phyloP scores from a whole-genome alignment of 2,329 filamentous ascomycete species.

The Sodiomyces alkalinus region DNA sequence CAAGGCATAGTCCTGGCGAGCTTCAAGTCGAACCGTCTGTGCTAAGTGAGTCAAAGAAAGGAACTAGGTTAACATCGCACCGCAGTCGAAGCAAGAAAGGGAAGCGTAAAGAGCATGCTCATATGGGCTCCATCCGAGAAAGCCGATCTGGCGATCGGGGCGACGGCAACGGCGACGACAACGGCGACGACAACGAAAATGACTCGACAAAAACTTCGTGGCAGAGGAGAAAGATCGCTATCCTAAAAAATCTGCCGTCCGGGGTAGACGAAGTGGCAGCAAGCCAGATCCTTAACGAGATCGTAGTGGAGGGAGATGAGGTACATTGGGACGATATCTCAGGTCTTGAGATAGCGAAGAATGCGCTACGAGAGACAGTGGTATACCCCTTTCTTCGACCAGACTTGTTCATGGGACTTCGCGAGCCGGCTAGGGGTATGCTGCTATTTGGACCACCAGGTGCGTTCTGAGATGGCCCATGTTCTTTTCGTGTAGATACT shows the following conservation, averaged over 20 bases:
- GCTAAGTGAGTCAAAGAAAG: too few species aligned
- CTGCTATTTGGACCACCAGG: slow-evolving; percentile 67
- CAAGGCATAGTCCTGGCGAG: too few species aligned
- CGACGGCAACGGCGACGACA: not conserved
- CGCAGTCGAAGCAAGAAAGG: too few species aligned
- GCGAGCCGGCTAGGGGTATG: slow-evolving; percentile 90
- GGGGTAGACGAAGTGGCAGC: slow-evolving; percentile 73
- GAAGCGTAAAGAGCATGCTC: too few species aligned
- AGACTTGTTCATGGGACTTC: slow-evolving; percentile 87
- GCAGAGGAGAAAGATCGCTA: slow-evolving; percentile 44
- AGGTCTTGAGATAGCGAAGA: slow-evolving; percentile 79
- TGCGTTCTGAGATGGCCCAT: not conserved
- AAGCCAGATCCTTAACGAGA: slow-evolving; percentile 88
- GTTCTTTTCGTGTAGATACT: too few species aligned
- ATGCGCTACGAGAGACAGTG: slow-evolving; percentile 83
- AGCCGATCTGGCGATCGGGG: not conserved
- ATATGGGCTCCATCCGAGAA: too few species aligned
- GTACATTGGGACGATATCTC: slow-evolving; percentile 93
- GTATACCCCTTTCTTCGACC: slow-evolving; percentile 94
- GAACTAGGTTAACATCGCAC: too few species aligned
- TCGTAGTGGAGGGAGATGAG: slow-evolving; percentile 85
- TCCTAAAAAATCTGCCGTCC: slow-evolving; percentile 65
- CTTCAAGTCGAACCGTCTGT: too few species aligned
- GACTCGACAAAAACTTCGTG: slow-evolving; percentile 37
- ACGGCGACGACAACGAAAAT: too few species aligned